phyloP scores from a whole-genome alignment of 208 protist species.

The Crithidia expoeki region DNA sequence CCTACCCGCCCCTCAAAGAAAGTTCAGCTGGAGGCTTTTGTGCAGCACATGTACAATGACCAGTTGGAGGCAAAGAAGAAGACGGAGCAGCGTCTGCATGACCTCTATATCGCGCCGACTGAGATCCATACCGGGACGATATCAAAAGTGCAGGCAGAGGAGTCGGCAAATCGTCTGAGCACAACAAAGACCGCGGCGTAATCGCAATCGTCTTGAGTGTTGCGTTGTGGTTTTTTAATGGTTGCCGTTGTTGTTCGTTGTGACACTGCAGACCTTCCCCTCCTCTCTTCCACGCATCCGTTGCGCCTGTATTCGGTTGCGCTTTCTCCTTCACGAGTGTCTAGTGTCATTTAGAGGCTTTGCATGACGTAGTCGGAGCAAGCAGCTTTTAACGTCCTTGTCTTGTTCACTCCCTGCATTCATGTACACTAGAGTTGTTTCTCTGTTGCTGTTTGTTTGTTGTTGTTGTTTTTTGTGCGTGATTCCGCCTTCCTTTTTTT shows the following conservation, averaged over 20 bases:
- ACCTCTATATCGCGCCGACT: constrained; percentile 76
- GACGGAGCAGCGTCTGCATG: constrained; percentile 70
- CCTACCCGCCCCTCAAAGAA: constrained; percentile 4
- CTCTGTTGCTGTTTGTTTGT: neutral
- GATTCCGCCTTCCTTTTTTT: neutral
- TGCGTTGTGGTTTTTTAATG: too few relatives aligned
- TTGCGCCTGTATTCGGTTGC: too few relatives aligned
- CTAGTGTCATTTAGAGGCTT: too few relatives aligned
- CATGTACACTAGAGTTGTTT: neutral
- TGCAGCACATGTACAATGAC: constrained; percentile 79
- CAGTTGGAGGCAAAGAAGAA: constrained; percentile 65
- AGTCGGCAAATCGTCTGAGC: constrained; percentile 34
- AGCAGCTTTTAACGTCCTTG: neutral
- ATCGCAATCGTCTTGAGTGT: neutral
- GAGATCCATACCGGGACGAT: constrained; percentile 55
- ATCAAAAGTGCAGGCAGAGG: constrained; percentile 25
- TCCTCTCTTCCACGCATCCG: too few relatives aligned
- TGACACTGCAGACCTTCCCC: neutral
- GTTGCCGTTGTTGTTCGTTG: too few relatives aligned
- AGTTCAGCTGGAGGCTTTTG: constrained; percentile 62
- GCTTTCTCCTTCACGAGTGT: too few relatives aligned
- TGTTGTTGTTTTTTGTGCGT: neutral
- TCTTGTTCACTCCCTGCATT: neutral
- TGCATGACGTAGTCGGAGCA: too few relatives aligned
- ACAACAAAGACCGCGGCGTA: constrained; percentile 28